Evolutionary conservation across 768 basidiomycete species (phyloP), one percentile per base, ranked within the genome.

Genomic region (Neoboletus brunneissimus): DNA sequence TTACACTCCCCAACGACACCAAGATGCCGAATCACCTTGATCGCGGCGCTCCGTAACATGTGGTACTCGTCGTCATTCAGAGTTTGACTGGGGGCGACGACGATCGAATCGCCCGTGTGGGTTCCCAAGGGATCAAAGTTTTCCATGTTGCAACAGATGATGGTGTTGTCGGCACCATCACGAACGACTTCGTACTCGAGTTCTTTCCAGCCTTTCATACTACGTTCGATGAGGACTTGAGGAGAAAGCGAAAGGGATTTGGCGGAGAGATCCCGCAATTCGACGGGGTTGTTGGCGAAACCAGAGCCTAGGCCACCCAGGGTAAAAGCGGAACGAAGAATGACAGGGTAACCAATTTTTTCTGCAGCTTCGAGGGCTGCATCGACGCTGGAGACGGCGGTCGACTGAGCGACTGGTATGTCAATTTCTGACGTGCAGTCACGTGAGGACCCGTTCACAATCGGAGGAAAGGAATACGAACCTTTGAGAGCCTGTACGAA

Each of bases 151-250:
- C 96, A 98, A 77, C 95, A 98, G 65, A 98, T 98, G 74, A 99
- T 99, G 27, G 95, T 98, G 78, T 98, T 97, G 75, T 99, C 97
- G 49, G 96, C 96, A 62, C 82, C 94, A 71, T 99, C 97, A 52
- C 97, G 89, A 67, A 98, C 97, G 59, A 99, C 97, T 72, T 99
- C 97, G 64, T 98, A 99, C 75, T 99, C 97, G 60, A 98, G 82
- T 76, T 99, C 97, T 72, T 99, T 99, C 97, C 97, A 99, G 31
- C 97, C 97, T 75, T 98, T 98, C 88, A 99, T 91, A 64, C 89
- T 92, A 48, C 94, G 89, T 76, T 98, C 97, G 60, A 99, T 94
- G 54, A 99, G 82, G 43, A 98, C 91, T 72, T 98, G 97, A 46
- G 97, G 96, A 62, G 88, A 90, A 29, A 98, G 80, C 68, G 86